Percentiles rank a stretch among this genome's conserved stretches.
Evolutionary conservation across 805 yeast species (phyloP).

Genomic region (Torulaspora quercuum): DNA sequence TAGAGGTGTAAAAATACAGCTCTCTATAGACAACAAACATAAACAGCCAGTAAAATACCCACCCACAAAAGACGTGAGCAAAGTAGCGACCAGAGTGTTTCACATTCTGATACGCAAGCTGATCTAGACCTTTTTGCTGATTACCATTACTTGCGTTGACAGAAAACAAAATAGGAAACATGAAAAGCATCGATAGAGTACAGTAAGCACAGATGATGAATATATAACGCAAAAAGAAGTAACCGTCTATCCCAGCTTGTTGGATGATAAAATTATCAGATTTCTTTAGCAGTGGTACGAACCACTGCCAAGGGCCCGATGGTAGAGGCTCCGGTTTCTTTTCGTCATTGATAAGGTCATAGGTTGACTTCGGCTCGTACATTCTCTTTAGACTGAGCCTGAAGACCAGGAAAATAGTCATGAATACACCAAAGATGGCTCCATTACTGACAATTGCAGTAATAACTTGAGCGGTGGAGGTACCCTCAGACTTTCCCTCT

Average conservation of each 20-base stretch:
- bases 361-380: conserved; percentile 77
- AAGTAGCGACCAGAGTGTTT: conserved; percentile 59
- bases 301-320: conserved; percentile 66
- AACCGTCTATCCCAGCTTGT: conserved; percentile 93
- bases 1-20: conserved; percentile 67
- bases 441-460: conserved; percentile 70
- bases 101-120: conserved; percentile 74
- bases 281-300: conserved; percentile 56
- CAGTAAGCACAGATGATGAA: conserved; percentile 52
- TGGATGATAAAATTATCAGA: conserved; percentile 73
- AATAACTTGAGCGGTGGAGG: conserved; percentile 73
- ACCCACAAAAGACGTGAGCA: conserved; percentile 79
- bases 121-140: conserved; percentile 65
- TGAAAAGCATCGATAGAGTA: conserved; percentile 50
- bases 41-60: conserved; percentile 71
- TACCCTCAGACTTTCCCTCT: conserved; percentile 16
- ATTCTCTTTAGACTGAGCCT: conserved; percentile 69
- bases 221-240: conserved; percentile 79
- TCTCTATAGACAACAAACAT: conserved; percentile 80
- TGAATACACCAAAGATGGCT: conserved; percentile 58
- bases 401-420: conserved; percentile 58
- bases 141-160: conserved; percentile 71
- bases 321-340: conserved; percentile 74
- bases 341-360: conserved; percentile 54
- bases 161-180: conserved; percentile 74